Percentiles rank a stretch among this genome's conserved stretches.
phyloP scores from a whole-genome alignment of 345 rosid species.

The Gossypium stocksii region DNA sequence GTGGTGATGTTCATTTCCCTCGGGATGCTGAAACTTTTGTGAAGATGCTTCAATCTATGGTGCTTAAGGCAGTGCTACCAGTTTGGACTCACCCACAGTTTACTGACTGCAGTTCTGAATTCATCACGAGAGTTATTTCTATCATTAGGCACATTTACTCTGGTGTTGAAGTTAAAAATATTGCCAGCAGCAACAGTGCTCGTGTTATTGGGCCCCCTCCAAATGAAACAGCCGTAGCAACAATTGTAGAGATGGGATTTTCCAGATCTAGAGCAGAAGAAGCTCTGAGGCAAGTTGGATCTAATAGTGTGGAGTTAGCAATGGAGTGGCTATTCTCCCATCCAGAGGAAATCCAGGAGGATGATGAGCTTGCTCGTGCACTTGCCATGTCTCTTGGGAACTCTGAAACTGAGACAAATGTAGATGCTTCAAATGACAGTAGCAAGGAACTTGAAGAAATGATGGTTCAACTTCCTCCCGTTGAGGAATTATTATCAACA shows the following conservation, averaged over 20 bases:
- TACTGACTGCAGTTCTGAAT: slow-evolving; percentile 73
- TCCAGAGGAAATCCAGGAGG: slow-evolving; percentile 87
- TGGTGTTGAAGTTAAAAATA: slow-evolving; percentile 87
- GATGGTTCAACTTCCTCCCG: slow-evolving; percentile 74
- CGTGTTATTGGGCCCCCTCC: slow-evolving; percentile 85
- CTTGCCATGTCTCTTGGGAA: slow-evolving; percentile 94
- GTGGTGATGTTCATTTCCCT: slow-evolving; percentile 64
- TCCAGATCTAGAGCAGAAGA: slow-evolving; percentile 92
- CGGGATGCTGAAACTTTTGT: slow-evolving; percentile 86
- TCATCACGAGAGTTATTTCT: slow-evolving; percentile 67
- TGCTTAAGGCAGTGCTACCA: slow-evolving; percentile 85
- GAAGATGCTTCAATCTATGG: slow-evolving; percentile 89
- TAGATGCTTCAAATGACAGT: slow-evolving; percentile 44
- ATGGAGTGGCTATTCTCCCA: slow-evolving; percentile 98
- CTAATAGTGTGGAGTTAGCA: slow-evolving; percentile 92
- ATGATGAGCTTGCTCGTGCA: slow-evolving; percentile 97
- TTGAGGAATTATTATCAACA: slow-evolving; percentile 81
- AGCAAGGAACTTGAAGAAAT: slow-evolving; percentile 61
- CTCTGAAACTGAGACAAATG: slow-evolving; percentile 76
- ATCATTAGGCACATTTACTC: slow-evolving; percentile 82
- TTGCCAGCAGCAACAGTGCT: slow-evolving; percentile 41
- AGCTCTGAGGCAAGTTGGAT: slow-evolving; percentile 89
- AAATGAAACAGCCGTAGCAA: slow-evolving; percentile 75
- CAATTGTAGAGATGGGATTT: slow-evolving; percentile 98
- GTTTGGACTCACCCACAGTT: slow-evolving; percentile 88